phyloP scores from a whole-genome alignment of 768 basidiomycete species.

The Cyathus striatus region DNA sequence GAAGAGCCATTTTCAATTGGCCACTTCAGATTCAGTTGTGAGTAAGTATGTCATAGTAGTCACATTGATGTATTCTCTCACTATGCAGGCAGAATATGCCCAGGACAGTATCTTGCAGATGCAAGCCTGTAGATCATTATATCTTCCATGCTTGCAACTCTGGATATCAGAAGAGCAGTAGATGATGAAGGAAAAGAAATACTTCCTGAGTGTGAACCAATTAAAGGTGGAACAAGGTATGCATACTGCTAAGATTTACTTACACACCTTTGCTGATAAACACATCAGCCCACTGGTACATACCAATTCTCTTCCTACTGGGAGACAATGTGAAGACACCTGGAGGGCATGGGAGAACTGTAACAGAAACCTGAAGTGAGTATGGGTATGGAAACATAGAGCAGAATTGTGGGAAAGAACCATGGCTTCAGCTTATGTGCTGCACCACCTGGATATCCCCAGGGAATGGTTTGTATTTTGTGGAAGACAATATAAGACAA shows the following conservation, averaged over 20 bases:
- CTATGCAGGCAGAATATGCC: conserved; percentile 20
- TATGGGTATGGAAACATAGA: no score
- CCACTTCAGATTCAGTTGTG: conserved; percentile 21
- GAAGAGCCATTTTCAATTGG: conserved; percentile 17
- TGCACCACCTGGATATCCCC: no score
- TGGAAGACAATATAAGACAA: no score
- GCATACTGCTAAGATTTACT: not conserved
- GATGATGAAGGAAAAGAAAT: conserved; percentile 13
- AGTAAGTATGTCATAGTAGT: conserved; percentile 5
- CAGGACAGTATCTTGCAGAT: conserved; percentile 39
- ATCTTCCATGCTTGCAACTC: conserved; percentile 20
- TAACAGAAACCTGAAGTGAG: no score
- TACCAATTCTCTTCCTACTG: no score
- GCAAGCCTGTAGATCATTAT: conserved; percentile 27
- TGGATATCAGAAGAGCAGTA: conserved; percentile 15
- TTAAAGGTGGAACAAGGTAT: conserved; percentile 28
- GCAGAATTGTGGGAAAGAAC: no score
- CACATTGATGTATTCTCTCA: not conserved
- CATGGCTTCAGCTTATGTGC: no score
- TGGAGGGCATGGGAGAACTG: no score
- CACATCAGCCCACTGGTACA: conserved; percentile 13
- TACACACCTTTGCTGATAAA: not conserved
- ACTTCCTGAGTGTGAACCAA: conserved; percentile 23
- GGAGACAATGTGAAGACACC: no score
- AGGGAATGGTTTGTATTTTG: no score